Evolutionary conservation across 768 basidiomycete genomes (phyloP), one percentile per base, ranked within the genome.

Genomic region (Galerina marginata): DNA sequence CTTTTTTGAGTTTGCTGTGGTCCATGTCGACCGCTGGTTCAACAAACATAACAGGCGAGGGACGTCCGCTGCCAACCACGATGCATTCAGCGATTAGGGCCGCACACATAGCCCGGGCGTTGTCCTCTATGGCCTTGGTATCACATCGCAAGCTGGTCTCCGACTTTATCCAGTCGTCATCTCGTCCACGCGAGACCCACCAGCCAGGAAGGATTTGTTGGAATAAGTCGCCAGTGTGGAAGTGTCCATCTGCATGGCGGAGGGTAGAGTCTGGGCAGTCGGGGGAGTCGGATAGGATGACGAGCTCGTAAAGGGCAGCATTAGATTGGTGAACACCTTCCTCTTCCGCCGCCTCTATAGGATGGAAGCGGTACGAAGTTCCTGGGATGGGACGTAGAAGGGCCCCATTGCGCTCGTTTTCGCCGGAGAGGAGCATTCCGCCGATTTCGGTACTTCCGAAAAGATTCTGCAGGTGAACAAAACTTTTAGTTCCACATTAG

Each of bases 91-190:
- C 79, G 65, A 93, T 85, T 59, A 92, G 76, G 43, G 81, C 76
- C 2, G 76, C 82, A 71, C 91, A 93, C 62, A 83, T 87, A 39
- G 79, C 74, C 46, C 88, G 85, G 16, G 86, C 80, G 65, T 91
- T 89, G 62, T 93, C 90, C 74, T 93, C 91, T 67, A 93, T 91
- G 38, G 90, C 83, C 81, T 85, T 87, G 51, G 91, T 91, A 67
- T 93, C 91, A 67, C 91, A 92, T 53, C 91, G 83, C 62, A 92
- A 75, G 68, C 90, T 87, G 69, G 85, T 90, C 69, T 90, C 88
- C 40, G 86, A 87, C 76, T 92, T 93, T 72, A 93, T 92, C 91
- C 91, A 92, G 72, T 93, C 91, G 65, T 93, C 91, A 61, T 91
- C 85, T 43, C 91, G 84, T 25, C 91, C 91, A 39, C 87, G 83